Conservation (phyloP, 1,284 basidiomycete species). For the Puccinia coronata region DNA sequence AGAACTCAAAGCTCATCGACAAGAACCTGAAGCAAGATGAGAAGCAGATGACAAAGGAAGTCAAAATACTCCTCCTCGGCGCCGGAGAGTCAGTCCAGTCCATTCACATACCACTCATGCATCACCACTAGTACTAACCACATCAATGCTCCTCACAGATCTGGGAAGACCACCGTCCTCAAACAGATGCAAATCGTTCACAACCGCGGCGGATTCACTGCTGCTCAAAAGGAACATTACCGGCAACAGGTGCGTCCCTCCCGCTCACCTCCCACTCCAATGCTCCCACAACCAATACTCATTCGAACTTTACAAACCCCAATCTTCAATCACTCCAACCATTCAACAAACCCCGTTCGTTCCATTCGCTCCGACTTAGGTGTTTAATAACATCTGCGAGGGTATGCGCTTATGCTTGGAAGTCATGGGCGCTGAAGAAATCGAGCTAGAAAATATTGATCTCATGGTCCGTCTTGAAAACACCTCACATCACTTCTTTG, state of each 20-base stretch:
- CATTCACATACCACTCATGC: background rate
- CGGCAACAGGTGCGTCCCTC: conserved; percentile 35
- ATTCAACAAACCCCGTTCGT: too few species aligned
- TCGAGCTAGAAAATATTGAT: conserved; percentile 32
- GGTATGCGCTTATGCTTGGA: conserved; percentile 44
- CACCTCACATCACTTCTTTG: background rate
- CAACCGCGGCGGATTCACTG: conserved; percentile 34
- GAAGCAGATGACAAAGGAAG: conserved; percentile 52
- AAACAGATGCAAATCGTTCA: conserved; percentile 50
- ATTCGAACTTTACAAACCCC: background rate
- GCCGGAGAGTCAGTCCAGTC: conserved; percentile 15
- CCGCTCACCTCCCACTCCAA: background rate
- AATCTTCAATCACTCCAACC: background rate
- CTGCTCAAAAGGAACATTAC: conserved; percentile 47
- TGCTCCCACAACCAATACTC: too few species aligned
- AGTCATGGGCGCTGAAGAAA: conserved; percentile 46
- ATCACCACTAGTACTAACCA: background rate
- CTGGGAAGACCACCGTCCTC: conserved; percentile 47
- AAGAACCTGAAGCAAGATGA: conserved; percentile 54
- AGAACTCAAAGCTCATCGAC: conserved; percentile 52
- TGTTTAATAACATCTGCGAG: conserved; percentile 49
- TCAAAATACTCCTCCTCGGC: conserved; percentile 55
- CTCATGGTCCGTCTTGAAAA: conserved; percentile 31
- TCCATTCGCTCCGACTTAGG: conserved; percentile 7
- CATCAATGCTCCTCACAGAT: conserved; percentile 1